phyloP scores from a whole-genome alignment of 2,329 filamentous ascomycete species.

The Cladobotryum protrusum region DNA sequence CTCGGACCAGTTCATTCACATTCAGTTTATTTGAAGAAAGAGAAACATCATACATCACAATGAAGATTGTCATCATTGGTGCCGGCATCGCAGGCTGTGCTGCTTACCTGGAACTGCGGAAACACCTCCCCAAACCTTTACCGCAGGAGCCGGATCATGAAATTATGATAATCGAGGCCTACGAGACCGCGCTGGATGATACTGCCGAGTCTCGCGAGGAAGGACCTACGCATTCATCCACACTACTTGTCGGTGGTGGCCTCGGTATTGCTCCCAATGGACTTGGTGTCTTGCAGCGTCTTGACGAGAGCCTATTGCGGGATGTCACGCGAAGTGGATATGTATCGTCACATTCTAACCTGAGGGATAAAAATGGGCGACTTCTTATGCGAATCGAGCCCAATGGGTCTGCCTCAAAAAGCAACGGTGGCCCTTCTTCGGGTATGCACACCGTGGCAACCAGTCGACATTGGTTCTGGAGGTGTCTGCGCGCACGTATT shows the following conservation, averaged over 20 bases:
- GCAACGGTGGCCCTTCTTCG: background rate
- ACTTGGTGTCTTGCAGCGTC: slow-evolving; percentile 18
- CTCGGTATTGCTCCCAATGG: slow-evolving; percentile 20
- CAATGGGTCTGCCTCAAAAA: background rate
- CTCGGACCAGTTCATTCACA: background rate
- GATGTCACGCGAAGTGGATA: slow-evolving; percentile 20
- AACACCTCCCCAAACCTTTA: slow-evolving; percentile 13
- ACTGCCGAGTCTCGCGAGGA: slow-evolving; percentile 13
- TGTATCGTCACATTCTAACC: slow-evolving; percentile 15
- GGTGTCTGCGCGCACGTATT: slow-evolving; percentile 16
- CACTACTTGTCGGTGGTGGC: slow-evolving; percentile 20
- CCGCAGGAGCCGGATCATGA: slow-evolving; percentile 5
- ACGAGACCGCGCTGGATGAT: slow-evolving; percentile 16
- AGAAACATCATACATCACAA: slow-evolving; percentile 3
- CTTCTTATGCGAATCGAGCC: slow-evolving; percentile 16
- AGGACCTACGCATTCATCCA: slow-evolving; percentile 18
- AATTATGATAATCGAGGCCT: slow-evolving; percentile 22
- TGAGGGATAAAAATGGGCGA: slow-evolving; percentile 19
- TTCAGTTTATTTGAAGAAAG: background rate
- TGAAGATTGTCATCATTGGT: slow-evolving; percentile 21
- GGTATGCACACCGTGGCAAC: slow-evolving; percentile 17
- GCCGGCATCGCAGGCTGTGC: slow-evolving; percentile 21
- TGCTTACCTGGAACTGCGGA: slow-evolving; percentile 19
- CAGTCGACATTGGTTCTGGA: slow-evolving; percentile 21
- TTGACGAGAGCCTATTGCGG: slow-evolving; percentile 17